These are phyloP conservation scores for Hericium alpestre DNA, from an alignment of 768 basidiomycete genomes.

Conservation along the genomic window DNA sequence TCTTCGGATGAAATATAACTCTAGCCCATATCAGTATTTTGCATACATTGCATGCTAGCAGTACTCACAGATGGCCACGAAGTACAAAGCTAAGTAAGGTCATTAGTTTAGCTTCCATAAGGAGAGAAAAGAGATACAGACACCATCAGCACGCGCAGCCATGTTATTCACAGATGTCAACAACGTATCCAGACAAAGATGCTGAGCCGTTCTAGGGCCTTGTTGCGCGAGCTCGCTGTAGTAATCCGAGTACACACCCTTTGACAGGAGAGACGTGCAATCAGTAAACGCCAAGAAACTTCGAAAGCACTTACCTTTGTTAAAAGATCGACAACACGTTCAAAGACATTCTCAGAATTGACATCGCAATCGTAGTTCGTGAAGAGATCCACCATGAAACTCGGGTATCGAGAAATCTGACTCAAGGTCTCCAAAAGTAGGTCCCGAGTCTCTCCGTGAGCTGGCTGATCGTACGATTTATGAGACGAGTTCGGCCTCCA, in stretches of 20 bases:
- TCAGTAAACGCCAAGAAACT: background rate
- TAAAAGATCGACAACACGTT: slow-evolving; percentile 77
- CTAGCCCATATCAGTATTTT: slow-evolving; percentile 23
- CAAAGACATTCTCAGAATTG: slow-evolving; percentile 94
- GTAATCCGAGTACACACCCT: slow-evolving; percentile 76
- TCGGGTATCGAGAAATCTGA: slow-evolving; percentile 71
- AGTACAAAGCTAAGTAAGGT: slow-evolving; percentile 22
- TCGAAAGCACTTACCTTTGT: slow-evolving; percentile 50
- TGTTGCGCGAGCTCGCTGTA: slow-evolving; percentile 46
- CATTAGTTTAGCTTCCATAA: background rate
- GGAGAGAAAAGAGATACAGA: slow-evolving; percentile 19
- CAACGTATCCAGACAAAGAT: slow-evolving; percentile 79
- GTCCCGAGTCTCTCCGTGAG: slow-evolving; percentile 79
- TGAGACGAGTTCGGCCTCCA: slow-evolving; percentile 38
- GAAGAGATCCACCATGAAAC: slow-evolving; percentile 94
- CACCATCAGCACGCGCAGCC: slow-evolving; percentile 52
- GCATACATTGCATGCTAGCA: background rate
- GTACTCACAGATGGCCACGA: slow-evolving; percentile 55
- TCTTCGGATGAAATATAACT: slow-evolving; percentile 43
- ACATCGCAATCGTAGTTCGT: slow-evolving; percentile 95
- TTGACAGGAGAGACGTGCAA: slow-evolving; percentile 7
- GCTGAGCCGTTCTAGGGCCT: slow-evolving; percentile 70
- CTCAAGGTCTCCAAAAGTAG: slow-evolving; percentile 81
- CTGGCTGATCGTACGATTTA: slow-evolving; percentile 34
- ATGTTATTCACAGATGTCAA: slow-evolving; percentile 83